Percentiles rank a stretch among this genome's conserved stretches.
These are phyloP conservation scores for Globisporangium barbulae DNA, from an alignment of 352 stramenopile genomes.

Conservation along the genomic window DNA sequence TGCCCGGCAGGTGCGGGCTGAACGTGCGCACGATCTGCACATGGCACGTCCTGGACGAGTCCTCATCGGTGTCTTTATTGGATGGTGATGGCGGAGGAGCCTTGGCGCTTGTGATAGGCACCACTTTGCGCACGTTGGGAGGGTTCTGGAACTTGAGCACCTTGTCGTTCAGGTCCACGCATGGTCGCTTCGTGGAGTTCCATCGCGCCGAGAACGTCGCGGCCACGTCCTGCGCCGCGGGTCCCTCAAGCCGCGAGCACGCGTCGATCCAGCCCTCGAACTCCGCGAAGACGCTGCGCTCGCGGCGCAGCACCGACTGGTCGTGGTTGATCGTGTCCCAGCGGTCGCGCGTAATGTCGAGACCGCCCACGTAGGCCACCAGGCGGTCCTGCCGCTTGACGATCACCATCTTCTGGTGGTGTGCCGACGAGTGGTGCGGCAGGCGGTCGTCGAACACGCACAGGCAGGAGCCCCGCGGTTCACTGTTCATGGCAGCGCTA, in stretches of 20 bases:
- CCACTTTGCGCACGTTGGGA: constrained; percentile 16
- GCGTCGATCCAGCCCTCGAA: constrained; percentile 65
- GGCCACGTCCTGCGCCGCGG: constrained; percentile 50
- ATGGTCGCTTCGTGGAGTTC: constrained; percentile 40
- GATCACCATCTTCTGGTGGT: constrained; percentile 71
- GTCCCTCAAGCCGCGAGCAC: constrained; percentile 40
- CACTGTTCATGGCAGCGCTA: not conserved
- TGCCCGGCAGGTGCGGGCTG: constrained; percentile 27
- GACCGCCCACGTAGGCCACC: constrained; percentile 45
- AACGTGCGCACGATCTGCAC: constrained; percentile 61
- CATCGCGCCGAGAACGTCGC: constrained; percentile 64
- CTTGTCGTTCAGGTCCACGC: constrained; percentile 33
- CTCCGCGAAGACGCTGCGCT: constrained; percentile 30
- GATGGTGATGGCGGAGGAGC: not conserved
- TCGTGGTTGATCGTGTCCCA: constrained; percentile 66
- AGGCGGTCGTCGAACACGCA: constrained; percentile 69
- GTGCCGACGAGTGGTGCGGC: constrained; percentile 49
- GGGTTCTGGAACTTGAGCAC: constrained; percentile 54
- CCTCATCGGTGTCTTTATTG: not conserved
- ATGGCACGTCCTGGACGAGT: constrained; percentile 8
- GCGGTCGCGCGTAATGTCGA: constrained; percentile 53
- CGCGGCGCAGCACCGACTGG: constrained; percentile 38
- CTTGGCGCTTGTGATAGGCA: not conserved
- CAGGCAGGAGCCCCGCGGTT: constrained; percentile 7
- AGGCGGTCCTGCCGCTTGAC: constrained; percentile 37